Percentiles rank a stretch among this genome's conserved stretches.
phyloP scores from a whole-genome alignment of 2,329 filamentous ascomycete genomes.

The Cercospora zeae-maydis region DNA sequence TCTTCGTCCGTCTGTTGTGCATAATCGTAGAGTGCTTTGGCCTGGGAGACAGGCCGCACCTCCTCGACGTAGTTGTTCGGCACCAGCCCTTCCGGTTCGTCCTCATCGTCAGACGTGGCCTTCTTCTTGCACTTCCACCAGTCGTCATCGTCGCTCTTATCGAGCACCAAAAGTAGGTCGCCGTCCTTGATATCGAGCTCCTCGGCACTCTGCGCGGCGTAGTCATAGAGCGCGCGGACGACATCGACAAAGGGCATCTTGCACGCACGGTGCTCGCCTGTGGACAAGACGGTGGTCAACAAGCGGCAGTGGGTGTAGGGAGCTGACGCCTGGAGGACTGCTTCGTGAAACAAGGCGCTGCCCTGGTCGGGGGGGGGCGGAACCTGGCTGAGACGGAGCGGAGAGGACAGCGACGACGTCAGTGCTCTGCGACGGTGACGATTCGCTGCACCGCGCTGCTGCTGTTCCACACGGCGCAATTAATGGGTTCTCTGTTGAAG shows the following conservation, averaged over 20 bases:
- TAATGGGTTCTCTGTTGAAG: not conserved
- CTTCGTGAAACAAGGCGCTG: constrained; percentile 5
- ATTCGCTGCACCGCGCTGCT: not conserved
- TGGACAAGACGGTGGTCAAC: not conserved
- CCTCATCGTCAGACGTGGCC: constrained; percentile 70
- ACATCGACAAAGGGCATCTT: constrained; percentile 88
- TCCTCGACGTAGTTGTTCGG: constrained; percentile 95
- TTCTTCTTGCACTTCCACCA: constrained; percentile 99
- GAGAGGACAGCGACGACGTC: not conserved
- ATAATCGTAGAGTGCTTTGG: constrained; percentile 97
- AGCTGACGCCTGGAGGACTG: constrained; percentile 2
- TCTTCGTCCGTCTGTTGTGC: constrained; percentile 96
- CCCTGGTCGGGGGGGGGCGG: not conserved
- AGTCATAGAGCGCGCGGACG: constrained; percentile 89
- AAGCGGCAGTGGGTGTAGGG: not conserved
- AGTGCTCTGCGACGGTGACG: not conserved
- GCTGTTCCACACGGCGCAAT: not conserved
- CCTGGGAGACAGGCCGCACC: constrained; percentile 64
- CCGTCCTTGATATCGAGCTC: constrained; percentile 83
- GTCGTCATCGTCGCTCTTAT: constrained; percentile 69
- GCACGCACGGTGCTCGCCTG: not conserved
- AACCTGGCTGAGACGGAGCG: not conserved
- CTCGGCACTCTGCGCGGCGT: constrained; percentile 77
- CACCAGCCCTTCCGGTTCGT: constrained; percentile 84
- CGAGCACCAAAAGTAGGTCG: constrained; percentile 82